Base-by-base conservation (phyloP, 192 early-diverging fungal genomes). In the Backusella luteola region DNA sequence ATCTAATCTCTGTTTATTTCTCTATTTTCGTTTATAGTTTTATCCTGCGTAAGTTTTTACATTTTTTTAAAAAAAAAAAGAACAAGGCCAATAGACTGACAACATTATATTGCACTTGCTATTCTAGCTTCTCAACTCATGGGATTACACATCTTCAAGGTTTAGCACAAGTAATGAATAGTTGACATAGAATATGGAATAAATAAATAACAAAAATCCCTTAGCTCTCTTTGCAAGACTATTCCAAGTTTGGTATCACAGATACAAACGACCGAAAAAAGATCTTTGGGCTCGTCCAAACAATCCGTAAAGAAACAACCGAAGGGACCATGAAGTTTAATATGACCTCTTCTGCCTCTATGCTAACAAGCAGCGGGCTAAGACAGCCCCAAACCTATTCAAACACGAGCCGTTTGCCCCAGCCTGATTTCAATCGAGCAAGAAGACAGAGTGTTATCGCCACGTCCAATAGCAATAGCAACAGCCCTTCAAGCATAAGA, bases 141-240 rank as follows among this genome's bases (percentile, higher is more conserved):
- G 86, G 86, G 6, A 86, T 87, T 66, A 86, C 80, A n/a, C 86
- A 87, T 53, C 69, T 94, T 19, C 89, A 94, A 46, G 83, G 84
- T 66, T 84, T 94, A 38, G 82, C 79, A 6, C 84, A 87, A 82
- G 86, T 87, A 85, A 53, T 66, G 17, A 34, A n/a, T 32, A 53
- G 19, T 42, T 34, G 32, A 73, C 6, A 21, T 44, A 11, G 59
- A 69, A 23, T 59, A n/a, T 78, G 35, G 63, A 32, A 29, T 38
- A 38, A 72, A 44, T 23, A 41, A 21, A 17, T 46, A 38, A 9
- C 34, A 41, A 44, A 26, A 19, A n/a, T 36, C 69, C 14, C 23
- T 73, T 29, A 92, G 86, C 86, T 96, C 68, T 92, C 90, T 17
- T 92, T 96, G 88, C 93, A 94, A 73, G 92, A 90, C 77, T 90